Evolutionary conservation across 495 filamentous ascomycete species (phyloP), one percentile per base, ranked within the genome.

Genomic region (Tuber umbilicatum): DNA sequence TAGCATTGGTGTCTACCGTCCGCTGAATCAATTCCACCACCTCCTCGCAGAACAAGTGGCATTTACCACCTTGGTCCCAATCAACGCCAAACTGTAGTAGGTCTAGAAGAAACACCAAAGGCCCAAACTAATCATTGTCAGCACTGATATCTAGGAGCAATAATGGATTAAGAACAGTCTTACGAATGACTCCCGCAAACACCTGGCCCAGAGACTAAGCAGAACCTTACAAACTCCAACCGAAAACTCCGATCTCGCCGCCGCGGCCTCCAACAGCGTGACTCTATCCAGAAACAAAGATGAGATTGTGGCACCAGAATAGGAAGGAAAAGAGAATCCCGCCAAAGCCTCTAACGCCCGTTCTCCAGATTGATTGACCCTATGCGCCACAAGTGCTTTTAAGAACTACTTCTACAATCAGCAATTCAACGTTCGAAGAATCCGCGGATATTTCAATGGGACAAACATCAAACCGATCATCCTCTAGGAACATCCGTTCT

Each of bases 331-430:
- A 1, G 85, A 79, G 70, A 86, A 81, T 42, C 77, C 83, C 6
- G 85, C 81, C 76, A 90, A 81, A 1, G 84, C 81, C 77, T 90
- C 89, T 9, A 93, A 83, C 60, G 88, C 88, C 43, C 87, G 86
- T 43, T 88, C 84, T 43, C 86, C 82, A 40, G 84, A 83, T 5
- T 83, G 83, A 37, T 79, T 78, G 68, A 84, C 83, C 40, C 86
- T 86, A 79, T 91, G 89, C 74, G 88, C 87, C 55, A 92, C 78
- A 17, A 92, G 82, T 19, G 83, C 85, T 80, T 90, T 89, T 71
- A 90, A 84, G 71, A 89, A 85, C 67, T 86, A 81, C 45, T 78
- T 60, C 55, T 83, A 77, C 23, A 35, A 27, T 23, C 10, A 73
- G 70, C 40, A 37, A 40, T 40, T 70, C 27, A 37, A 23, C 23